Evolutionary conservation across 768 basidiomycete genomes (phyloP), one percentile per base, ranked within the genome.

Genomic region (Amanita subjunquillea): DNA sequence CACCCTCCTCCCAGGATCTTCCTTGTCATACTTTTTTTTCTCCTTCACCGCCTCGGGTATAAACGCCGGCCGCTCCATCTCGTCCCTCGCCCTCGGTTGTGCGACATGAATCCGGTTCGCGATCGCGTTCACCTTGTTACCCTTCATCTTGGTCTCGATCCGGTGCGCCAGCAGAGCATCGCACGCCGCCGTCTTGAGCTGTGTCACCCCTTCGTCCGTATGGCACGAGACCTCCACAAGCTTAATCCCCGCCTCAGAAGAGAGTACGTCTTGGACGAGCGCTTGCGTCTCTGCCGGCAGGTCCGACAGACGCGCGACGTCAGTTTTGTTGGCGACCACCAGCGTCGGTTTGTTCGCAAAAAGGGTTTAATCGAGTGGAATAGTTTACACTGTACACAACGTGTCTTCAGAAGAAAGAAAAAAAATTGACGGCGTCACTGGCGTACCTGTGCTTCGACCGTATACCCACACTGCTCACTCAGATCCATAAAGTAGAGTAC

Each of bases 281-380:
- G 80, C 77, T 42, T 83, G 85, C 56, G 80, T 80, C 59, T 91
- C 88, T 8, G 82, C 72, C 10, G 79, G 66, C 23, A 98, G 78
- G 61, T 97, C 92, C 39, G 89, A 86, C 25, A 94, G 79, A 45
- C 92, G 85, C 60, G 74, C 87, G 54, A 98, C 84, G 64, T 99
- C 96, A 60, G 93, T 85, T 78, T 99, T 99, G 81, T 99, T 99
- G 69, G 97, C 84, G 60, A 97, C 94, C 34, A 99, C 83, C 54
- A 99, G 61, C 43, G 86, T 89, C 39, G 94, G 95, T 69, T 98
- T 98, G 66, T 86, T 87, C 49, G 77, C 74, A 70, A 99, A 99
- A 45, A 99, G 80, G 96, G 96, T 70, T 97, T 97, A 73, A 99
- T 97, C 47, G 96, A 98, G 67, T 97, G 90, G 82, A 94, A 98